Base-by-base conservation (phyloP, 2,329 filamentous ascomycete genomes). In the Phyllosticta paracitricarpa region DNA sequence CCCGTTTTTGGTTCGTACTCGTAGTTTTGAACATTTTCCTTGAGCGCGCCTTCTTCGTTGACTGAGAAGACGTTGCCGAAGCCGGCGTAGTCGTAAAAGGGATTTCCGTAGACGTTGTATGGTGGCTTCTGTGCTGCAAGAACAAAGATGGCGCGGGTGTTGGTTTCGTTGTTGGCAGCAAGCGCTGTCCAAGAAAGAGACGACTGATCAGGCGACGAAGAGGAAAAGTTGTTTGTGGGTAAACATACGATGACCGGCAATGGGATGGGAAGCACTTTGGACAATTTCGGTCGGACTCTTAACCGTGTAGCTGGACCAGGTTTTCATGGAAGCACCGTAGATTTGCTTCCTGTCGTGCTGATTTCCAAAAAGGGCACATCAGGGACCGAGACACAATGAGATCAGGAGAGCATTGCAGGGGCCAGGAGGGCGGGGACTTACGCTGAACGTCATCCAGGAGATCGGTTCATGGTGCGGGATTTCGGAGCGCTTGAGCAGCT, bases 321-420 rank as follows among this genome's bases (percentile, higher is more conserved):
- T 93, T 81, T 96, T 96, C 89, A 94, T 94, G 63, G 89, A 89
- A 3, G 91, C 87, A 68, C 91, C 91, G 73, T 96, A 96, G 63
- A 96, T 87, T 72, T 89, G 88, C 75, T 91, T 93, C 70, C 87
- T 89, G 64, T 82, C 78, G 75, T 95, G 89, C 87, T 93, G 70
- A 59, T 48, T 48, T 61, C 19, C 8, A 26, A 57, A 30, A 5
- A 35, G 22, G n/a, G 54, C 9, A 30, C 5, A 10, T 61, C 54
- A 61, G 59, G 14, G 48, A 10, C 48, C 57, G 48, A 14, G 3
- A 12, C 7, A 30, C 8, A 19, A 56, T 33, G 24, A 14, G 1
- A 30, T 51, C 24, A 26, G n/a, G 35, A 35, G 33, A 52, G 6
- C 28, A 30, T 33, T 56, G 40, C 25, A n/a, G 56, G 35, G 33